Conservation (phyloP, 805 yeast genomes). For the Candida coquimbonensis region DNA sequence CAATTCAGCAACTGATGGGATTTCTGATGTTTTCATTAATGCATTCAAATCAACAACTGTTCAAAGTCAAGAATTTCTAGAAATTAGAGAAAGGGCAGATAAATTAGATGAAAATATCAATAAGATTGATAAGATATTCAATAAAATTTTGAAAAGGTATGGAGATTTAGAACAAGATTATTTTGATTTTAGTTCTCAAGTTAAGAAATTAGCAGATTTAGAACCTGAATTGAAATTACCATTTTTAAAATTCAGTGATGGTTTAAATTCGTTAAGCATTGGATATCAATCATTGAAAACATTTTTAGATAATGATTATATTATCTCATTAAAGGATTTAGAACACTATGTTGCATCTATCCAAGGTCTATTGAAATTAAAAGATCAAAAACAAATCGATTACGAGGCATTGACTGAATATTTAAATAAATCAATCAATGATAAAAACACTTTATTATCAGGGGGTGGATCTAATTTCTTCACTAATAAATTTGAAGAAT, state of each 20-base stretch:
- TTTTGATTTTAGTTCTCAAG: slow-evolving; percentile 61
- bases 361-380: slow-evolving; percentile 65
- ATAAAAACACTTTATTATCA: slow-evolving; percentile 47
- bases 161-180: slow-evolving; percentile 69
- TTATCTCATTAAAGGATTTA: slow-evolving; percentile 78
- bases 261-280: slow-evolving; percentile 36
- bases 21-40: slow-evolving; percentile 89
- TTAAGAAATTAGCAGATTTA: slow-evolving; percentile 56
- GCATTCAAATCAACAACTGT: slow-evolving; percentile 74
- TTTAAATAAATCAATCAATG: slow-evolving; percentile 60
- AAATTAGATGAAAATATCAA: slow-evolving; percentile 77
- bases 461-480: slow-evolving; percentile 49
- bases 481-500: slow-evolving; percentile 51
- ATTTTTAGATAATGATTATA: slow-evolving; percentile 68
- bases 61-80: slow-evolving; percentile 72
- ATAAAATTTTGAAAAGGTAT: slow-evolving; percentile 65
- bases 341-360: slow-evolving; percentile 70
- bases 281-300: slow-evolving; percentile 38
- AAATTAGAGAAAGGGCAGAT: slow-evolving; percentile 74
- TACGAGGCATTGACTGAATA: slow-evolving; percentile 82
- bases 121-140: slow-evolving; percentile 72
- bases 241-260: slow-evolving; percentile 40
- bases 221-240: slow-evolving; percentile 35
- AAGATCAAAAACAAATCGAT: slow-evolving; percentile 88
- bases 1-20: slow-evolving; percentile 43